These are phyloP conservation scores for Auricularia auricula-judae DNA, from an alignment of 768 basidiomycete species.

Conservation along the genomic window DNA sequence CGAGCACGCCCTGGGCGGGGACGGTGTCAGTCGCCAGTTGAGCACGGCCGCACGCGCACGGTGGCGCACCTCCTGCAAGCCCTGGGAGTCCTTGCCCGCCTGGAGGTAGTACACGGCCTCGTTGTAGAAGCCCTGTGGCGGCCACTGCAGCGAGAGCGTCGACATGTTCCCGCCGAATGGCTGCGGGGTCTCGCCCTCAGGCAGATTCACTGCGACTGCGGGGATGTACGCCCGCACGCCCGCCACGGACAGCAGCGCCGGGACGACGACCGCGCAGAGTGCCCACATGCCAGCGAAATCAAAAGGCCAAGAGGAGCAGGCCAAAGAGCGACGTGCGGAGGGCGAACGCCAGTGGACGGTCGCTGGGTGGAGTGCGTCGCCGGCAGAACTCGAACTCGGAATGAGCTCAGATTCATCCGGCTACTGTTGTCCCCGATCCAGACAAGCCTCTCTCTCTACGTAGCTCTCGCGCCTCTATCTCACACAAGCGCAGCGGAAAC, in stretches of 20 bases:
- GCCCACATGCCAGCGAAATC: background rate
- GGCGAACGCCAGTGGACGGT: background rate
- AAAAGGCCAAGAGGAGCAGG: background rate
- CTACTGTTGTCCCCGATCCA: too few relatives aligned
- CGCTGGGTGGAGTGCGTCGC: too few relatives aligned
- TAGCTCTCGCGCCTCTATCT: too few relatives aligned
- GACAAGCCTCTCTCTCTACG: too few relatives aligned
- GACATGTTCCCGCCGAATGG: background rate
- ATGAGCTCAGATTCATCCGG: too few relatives aligned
- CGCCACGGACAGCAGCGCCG: background rate
- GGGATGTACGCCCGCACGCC: background rate
- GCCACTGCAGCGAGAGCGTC: conserved; percentile 4
- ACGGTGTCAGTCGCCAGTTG: background rate
- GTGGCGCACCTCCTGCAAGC: conserved; percentile 42
- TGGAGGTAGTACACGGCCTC: conserved; percentile 53
- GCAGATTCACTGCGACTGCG: background rate
- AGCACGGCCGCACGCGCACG: background rate
- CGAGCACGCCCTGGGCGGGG: conserved; percentile 54
- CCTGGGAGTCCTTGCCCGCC: conserved; percentile 35
- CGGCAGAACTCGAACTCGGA: too few relatives aligned
- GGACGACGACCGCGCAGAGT: background rate
- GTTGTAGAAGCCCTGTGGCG: conserved; percentile 31
- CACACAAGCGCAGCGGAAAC: conserved; percentile 2
- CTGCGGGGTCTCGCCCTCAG: background rate
- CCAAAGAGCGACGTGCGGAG: conserved; percentile 2